Base-by-base conservation (phyloP, 192 early-diverging fungal species). In the Entrophospora sp. region DNA sequence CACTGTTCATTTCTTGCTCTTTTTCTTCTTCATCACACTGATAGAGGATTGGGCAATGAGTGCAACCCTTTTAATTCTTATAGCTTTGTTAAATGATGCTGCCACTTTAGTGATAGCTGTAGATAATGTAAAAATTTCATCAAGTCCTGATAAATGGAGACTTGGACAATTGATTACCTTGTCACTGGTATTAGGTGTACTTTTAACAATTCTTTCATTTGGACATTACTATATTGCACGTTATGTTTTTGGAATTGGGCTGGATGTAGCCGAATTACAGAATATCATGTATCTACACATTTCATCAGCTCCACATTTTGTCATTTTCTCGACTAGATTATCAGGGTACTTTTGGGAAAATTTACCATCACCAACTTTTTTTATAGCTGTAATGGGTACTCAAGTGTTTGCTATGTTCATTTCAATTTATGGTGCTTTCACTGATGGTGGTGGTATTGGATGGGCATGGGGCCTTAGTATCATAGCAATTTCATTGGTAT, bases 251-350 rank as follows among this genome's bases (percentile, higher is more conserved):
- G 49, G 31, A n/a, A 25, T 87, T 61, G 65, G 73, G 40, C 73
- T 72, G 46, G 79, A 83, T 6, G 64, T 53, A 32, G 14, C 48
- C n/a, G 25, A 71, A 13, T 76, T 94, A 38, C 83, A 94, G 65
- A 89, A 92, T 27, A 88, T 94, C 75, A 95, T 96, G 83, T 94
- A 96, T 75, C 83, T 96, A 40, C 86, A 96, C 64, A 91, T 96
- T 56, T 93, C 91, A n/a, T 91, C 88, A 25, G 87, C 82, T 44
- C 91, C 89, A 36, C 93, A 96, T 74, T 96, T 96, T 76, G 89
- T 93, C 31, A 96, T 96, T 66, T 96, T 96, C 77, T 92, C 91
- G 14, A 94, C 93, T 18, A 85, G 92, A 67, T 72, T 94, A 13
- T 76, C 85, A 31, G 86, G 88, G 37, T 90, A 83, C 75, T 93